phyloP scores from a whole-genome alignment of 2,329 filamentous ascomycete genomes.

The Ophiosphaerella herpotricha region DNA sequence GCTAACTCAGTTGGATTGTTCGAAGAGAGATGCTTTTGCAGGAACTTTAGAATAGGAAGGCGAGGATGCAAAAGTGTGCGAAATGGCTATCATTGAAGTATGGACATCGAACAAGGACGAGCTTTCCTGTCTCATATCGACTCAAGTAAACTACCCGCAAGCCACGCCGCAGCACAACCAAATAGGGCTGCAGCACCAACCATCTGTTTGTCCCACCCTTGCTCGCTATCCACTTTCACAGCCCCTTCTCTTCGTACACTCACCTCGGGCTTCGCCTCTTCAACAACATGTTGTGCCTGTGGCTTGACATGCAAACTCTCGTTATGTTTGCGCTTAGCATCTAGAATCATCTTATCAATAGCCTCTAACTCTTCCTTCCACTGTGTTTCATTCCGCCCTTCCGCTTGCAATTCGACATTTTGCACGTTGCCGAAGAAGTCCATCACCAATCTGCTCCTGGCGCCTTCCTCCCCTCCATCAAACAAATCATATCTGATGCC shows the following conservation, averaged over 20 bases:
- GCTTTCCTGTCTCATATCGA: conserved; percentile 16
- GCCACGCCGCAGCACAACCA: conserved; percentile 48
- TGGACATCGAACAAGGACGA: not conserved
- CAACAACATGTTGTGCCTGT: conserved; percentile 25
- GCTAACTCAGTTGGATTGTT: too few relatives aligned
- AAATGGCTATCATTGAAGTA: conserved; percentile 6
- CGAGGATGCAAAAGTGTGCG: not conserved
- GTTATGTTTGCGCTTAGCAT: conserved; percentile 50
- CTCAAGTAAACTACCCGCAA: conserved; percentile 47
- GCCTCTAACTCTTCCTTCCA: conserved; percentile 73
- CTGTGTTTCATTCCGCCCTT: conserved; percentile 48
- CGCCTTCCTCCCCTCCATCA: conserved; percentile 76
- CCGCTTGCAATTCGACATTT: conserved; percentile 83
- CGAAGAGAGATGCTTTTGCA: too few relatives aligned
- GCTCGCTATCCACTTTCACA: conserved; percentile 42
- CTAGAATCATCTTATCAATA: conserved; percentile 67
- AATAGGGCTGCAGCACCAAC: conserved; percentile 46
- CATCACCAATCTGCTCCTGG: conserved; percentile 80
- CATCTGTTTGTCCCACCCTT: conserved; percentile 47
- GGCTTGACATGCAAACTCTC: conserved; percentile 27
- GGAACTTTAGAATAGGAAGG: too few relatives aligned
- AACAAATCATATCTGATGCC: conserved; percentile 97
- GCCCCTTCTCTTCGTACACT: conserved; percentile 36
- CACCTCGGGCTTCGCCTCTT: conserved; percentile 23
- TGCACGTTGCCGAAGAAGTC: conserved; percentile 99